Percentiles rank a stretch among this genome's conserved stretches.
Evolutionary conservation across 495 filamentous ascomycete genomes (phyloP).

Genomic region (Aspergillus cavernicola): DNA sequence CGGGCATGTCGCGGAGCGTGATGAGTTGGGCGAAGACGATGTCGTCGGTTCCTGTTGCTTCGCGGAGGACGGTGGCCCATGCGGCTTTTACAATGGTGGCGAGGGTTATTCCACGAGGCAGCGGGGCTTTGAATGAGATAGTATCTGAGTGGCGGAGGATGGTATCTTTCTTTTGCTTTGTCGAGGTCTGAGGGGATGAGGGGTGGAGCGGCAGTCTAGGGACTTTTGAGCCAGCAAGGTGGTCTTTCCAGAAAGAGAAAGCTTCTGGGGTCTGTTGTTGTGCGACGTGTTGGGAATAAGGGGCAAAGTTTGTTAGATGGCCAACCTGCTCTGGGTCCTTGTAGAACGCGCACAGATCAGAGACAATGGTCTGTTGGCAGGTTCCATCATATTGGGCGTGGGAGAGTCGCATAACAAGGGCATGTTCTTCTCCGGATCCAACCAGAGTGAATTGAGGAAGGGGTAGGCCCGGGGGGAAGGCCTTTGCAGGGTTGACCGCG

Average conservation of each 20-base stretch:
- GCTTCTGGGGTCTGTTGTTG: not conserved
- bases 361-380: not conserved
- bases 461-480: not conserved
- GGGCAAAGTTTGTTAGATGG: not conserved
- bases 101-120: not conserved
- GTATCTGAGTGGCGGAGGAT: no score
- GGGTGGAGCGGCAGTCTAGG: not conserved
- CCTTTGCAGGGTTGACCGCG: not conserved
- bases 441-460: not conserved
- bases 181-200: no score
- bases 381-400: not conserved
- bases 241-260: not conserved
- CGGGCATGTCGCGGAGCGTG: not conserved
- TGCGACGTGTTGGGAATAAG: not conserved
- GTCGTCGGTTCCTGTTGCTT: not conserved
- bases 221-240: not conserved
- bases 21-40: not conserved
- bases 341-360: not conserved
- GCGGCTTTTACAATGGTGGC: not conserved
- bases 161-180: no score
- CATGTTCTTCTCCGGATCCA: not conserved
- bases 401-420: not conserved
- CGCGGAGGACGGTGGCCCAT: not conserved
- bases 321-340: no score
- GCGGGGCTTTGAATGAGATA: no score